Evolutionary conservation across 2,329 filamentous ascomycete species (phyloP), one percentile per base, ranked within the genome.

Genomic region (Whalleya microplaca): DNA sequence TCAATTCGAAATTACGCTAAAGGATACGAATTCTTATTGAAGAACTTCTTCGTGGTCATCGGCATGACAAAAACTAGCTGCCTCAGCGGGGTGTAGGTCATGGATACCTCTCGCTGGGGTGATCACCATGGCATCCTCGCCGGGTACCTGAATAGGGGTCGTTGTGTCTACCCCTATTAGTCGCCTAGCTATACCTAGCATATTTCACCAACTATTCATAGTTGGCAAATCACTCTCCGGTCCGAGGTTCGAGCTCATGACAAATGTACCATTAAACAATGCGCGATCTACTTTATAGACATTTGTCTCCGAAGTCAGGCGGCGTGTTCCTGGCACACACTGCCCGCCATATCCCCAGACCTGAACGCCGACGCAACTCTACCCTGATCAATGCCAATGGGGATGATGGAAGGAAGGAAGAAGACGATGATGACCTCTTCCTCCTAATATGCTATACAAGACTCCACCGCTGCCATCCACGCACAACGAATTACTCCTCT

Each of bases 321-420:
- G 32, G 6, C 14, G 32, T 37, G 32, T 37, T 16, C 32, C 10
- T 37, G 9, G 27, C 27, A 12, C 32, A 37, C 32, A 14, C 14
- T 16, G 32, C 14, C n/a, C 32, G 19, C 21, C 53, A 41, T 41
- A 21, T 12, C 32, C 14, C 3, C 41, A 45, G 45, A 59, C 65
- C 64, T 62, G 47, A 69, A 69, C 66, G 65, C 66, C 65, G 59
- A 66, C 63, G 59, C 61, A 59, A 59, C 48, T 52, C 63, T 62
- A 59, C 53, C 60, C 40, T 41, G 14, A 55, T 42, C 21, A 48
- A 54, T 56, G 45, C 56, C 45, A 23, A 51, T 37, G 47, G n/a
- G n/a, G n/a, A 43, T 27, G 50, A 46, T 41, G 46, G 23, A 58
- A 44, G 53, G 46, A 48, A 49, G 52, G n/a, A n/a, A n/a, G n/a